Percentiles rank a stretch among this genome's conserved stretches.
phyloP scores from a whole-genome alignment of 2,329 filamentous ascomycete genomes.

The Apiospora phragmitis region DNA sequence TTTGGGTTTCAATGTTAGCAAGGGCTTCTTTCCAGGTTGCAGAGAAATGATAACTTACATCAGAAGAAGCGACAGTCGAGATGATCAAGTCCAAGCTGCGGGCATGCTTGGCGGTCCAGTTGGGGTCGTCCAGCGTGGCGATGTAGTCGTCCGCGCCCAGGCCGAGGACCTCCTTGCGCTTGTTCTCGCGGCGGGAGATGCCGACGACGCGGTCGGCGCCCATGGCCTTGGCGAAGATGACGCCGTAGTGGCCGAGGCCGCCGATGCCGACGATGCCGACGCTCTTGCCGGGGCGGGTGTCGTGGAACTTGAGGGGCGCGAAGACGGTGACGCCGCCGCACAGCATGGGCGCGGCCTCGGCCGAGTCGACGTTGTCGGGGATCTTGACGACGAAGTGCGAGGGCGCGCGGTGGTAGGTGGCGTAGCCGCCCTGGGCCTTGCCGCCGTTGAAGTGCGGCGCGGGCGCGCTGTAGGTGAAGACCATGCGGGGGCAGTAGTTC shows the following conservation, averaged over 20 bases:
- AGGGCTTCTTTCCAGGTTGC: background rate
- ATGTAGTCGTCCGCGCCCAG: slow-evolving; percentile 46
- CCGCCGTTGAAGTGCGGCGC: slow-evolving; percentile 42
- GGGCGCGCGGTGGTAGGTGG: slow-evolving; percentile 21
- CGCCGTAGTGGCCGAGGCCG: slow-evolving; percentile 63
- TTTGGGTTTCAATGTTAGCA: background rate
- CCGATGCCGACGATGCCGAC: slow-evolving; percentile 66
- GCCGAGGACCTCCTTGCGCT: slow-evolving; percentile 49
- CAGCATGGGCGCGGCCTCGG: slow-evolving; percentile 57
- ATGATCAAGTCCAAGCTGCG: slow-evolving; percentile 54
- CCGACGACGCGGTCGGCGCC: slow-evolving; percentile 56
- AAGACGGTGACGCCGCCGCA: slow-evolving; percentile 67
- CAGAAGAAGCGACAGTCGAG: slow-evolving; percentile 45
- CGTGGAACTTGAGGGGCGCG: slow-evolving; percentile 58
- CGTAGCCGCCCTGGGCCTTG: slow-evolving; percentile 55
- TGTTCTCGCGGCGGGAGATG: slow-evolving; percentile 49
- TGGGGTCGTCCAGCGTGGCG: slow-evolving; percentile 44
- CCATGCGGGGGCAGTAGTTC: slow-evolving; percentile 27
- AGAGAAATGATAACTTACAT: slow-evolving; percentile 18
- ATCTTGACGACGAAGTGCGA: slow-evolving; percentile 44
- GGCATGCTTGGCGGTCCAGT: slow-evolving; percentile 51
- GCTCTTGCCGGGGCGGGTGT: slow-evolving; percentile 61
- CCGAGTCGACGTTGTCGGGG: slow-evolving; percentile 34
- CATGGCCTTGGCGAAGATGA: slow-evolving; percentile 65
- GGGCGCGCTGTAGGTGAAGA: slow-evolving; percentile 44